Evolutionary conservation across 225 moss, liverwort and hornwort genomes (phyloP).

Genomic region (Bryoerythrophyllum caledonicum): DNA sequence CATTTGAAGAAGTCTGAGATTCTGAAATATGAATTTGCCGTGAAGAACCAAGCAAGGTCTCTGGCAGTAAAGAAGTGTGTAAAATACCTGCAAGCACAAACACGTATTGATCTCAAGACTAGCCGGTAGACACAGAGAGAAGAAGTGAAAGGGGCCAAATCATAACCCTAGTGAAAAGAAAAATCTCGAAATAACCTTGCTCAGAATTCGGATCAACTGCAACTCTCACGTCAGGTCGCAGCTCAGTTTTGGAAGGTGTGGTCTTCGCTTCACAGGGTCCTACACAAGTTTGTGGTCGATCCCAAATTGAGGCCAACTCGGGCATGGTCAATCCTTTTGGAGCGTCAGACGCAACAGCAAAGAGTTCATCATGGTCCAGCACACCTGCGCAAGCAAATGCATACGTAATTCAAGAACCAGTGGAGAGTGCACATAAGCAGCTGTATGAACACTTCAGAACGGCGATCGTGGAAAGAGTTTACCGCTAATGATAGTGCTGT

Average conservation of each 20-base stretch:
- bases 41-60: slow-evolving; percentile 31
- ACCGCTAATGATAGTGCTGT: background rate
- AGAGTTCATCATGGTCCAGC: slow-evolving; percentile 62
- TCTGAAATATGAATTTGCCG: slow-evolving; percentile 32
- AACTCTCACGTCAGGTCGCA: slow-evolving; percentile 5
- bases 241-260: slow-evolving; percentile 20
- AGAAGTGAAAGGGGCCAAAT: background rate
- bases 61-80: slow-evolving; percentile 24
- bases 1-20: slow-evolving; percentile 52
- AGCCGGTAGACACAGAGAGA: background rate
- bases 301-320: slow-evolving; percentile 60
- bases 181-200: slow-evolving; percentile 34
- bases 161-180: background rate
- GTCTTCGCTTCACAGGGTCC: slow-evolving; percentile 29
- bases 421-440: too few relatives aligned
- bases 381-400: slow-evolving; percentile 38
- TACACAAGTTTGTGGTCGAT: slow-evolving; percentile 42
- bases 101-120: background rate
- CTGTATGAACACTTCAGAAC: background rate
- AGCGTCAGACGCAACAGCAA: slow-evolving; percentile 52
- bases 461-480: background rate
- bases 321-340: slow-evolving; percentile 56
- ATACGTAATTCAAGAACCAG: too few relatives aligned
- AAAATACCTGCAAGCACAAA: slow-evolving; percentile 30
- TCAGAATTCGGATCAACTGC: slow-evolving; percentile 23